These are phyloP conservation scores for Colletotrichum kahawae DNA, from an alignment of 2,329 filamentous ascomycete genomes.

Conservation along the genomic window DNA sequence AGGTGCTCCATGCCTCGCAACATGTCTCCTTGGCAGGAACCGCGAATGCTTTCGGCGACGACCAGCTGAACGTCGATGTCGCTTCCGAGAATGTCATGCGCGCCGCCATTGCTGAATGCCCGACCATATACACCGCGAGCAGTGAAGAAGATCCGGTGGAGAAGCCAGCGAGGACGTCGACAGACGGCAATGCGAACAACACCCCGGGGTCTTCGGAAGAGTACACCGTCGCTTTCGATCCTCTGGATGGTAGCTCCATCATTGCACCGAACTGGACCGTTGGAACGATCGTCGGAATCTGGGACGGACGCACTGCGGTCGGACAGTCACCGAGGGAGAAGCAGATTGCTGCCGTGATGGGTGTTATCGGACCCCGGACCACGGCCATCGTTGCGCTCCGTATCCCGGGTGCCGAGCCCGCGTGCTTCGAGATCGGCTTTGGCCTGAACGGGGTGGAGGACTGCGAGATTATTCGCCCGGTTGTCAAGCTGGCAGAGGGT, in stretches of 20 bases:
- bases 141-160: constrained; percentile 68
- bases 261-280: constrained; percentile 64
- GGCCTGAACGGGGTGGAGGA: constrained; percentile 35
- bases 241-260: constrained; percentile 67
- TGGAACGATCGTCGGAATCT: constrained; percentile 65
- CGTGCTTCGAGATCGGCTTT: constrained; percentile 55
- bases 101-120: constrained; percentile 44
- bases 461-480: constrained; percentile 44
- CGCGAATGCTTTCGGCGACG: constrained; percentile 63
- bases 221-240: constrained; percentile 68
- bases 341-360: constrained; percentile 56
- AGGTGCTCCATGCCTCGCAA: constrained; percentile 47
- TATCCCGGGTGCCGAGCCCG: constrained; percentile 38
- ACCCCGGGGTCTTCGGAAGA: constrained; percentile 35
- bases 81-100: constrained; percentile 54
- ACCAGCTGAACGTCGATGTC: constrained; percentile 65
- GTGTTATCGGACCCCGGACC: constrained; percentile 60
- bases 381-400: constrained; percentile 61
- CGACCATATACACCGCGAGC: constrained; percentile 54
- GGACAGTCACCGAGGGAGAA: constrained; percentile 38
- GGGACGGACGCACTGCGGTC: constrained; percentile 55
- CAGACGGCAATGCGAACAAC: background rate
- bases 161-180: constrained; percentile 21
- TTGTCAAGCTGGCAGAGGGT: constrained; percentile 40
- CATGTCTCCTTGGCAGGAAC: constrained; percentile 52